Base-by-base conservation (phyloP, 345 rosid species). In the Hypericum perforatum region DNA sequence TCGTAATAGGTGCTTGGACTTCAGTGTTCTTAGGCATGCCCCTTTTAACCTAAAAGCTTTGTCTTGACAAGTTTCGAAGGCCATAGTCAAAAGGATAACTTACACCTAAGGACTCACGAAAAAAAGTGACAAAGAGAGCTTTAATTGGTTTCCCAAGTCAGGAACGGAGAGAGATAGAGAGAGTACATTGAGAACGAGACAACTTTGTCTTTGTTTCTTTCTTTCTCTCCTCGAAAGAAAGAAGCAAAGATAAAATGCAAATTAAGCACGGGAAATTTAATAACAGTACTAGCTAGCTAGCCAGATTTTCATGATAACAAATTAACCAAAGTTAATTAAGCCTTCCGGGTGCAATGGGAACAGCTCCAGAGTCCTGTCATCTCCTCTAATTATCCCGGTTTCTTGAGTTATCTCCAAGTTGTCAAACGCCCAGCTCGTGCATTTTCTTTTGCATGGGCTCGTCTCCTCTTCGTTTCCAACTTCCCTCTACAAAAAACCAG, bases 281-380 rank as follows among this genome's bases (percentile, higher is more conserved):
- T 5, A 7, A 3, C 22, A 13, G 10, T n/a, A 11, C 8, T 6
- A 6, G 22, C 8, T 5, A 7, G 22, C 15, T 14, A 6, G 14
- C 3, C 5, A 8, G 15, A 46, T 4, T 13, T 6, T 6, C 29
- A 6, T 14, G 7, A 8, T 13, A 46, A 3, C 8, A n/a, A 46
- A 46, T 32, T 13, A 32, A 8, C 7, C 15, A 16, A 2, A 46
- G 50, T 9, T 10, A 46, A 46, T 46, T 46, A 46, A 13, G 8
- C 22, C 88, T 80, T 83, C 95, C 53, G 98, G 98, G 61, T 85
- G 94, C 70, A 92, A 78, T 7, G 98, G 98, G 67, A 92, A 92
- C 49, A 92, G 95, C 80, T 85, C 91, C 43, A 92, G 91, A 47
- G 98, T 92, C 74, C 82, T 71, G 65, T 80, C 64, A 46, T 67